Percentiles rank a stretch among this genome's conserved stretches.
Evolutionary conservation across 164 flowering plant species (phyloP).

Genomic region (Dillenia suffruticosa): DNA sequence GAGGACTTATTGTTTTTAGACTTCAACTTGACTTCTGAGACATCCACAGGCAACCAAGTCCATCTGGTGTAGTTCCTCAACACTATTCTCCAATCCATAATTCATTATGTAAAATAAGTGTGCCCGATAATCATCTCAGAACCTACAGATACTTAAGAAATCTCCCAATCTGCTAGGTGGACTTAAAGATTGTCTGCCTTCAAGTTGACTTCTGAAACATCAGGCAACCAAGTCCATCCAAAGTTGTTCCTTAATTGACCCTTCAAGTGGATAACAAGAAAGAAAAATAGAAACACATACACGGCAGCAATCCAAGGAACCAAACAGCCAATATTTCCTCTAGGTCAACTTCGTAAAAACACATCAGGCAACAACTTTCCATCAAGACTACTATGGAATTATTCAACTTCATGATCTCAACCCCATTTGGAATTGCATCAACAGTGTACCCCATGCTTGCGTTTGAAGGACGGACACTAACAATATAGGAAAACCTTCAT

Average conservation of each 20-base stretch:
- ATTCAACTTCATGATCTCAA: constrained; percentile 81
- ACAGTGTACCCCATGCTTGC: constrained; percentile 32
- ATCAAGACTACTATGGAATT: constrained; percentile 67
- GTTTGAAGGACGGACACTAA: constrained; percentile 70
- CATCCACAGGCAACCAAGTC: constrained; percentile 52
- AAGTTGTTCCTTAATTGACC: constrained; percentile 20
- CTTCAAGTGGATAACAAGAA: constrained; percentile 38
- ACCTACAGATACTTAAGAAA: not conserved
- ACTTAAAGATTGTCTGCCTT: constrained; percentile 17
- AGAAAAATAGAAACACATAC: constrained; percentile 43
- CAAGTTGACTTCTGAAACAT: constrained; percentile 28
- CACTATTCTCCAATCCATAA: too few species aligned
- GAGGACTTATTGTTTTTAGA: constrained; percentile 12
- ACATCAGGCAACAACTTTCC: constrained; percentile 37
- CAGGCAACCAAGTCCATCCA: constrained; percentile 55
- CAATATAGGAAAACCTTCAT: constrained; percentile 3
- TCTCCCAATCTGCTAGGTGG: constrained; percentile 20
- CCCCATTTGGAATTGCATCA: constrained; percentile 75
- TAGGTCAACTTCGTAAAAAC: constrained; percentile 31
- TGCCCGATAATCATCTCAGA: too few species aligned
- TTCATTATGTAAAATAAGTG: too few species aligned
- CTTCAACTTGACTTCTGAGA: constrained; percentile 28
- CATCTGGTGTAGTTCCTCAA: constrained; percentile 32
- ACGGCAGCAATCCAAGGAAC: constrained; percentile 38
- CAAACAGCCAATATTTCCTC: constrained; percentile 24